Base-by-base conservation (phyloP, 805 yeast species). In the Saturnispora hagleri region DNA sequence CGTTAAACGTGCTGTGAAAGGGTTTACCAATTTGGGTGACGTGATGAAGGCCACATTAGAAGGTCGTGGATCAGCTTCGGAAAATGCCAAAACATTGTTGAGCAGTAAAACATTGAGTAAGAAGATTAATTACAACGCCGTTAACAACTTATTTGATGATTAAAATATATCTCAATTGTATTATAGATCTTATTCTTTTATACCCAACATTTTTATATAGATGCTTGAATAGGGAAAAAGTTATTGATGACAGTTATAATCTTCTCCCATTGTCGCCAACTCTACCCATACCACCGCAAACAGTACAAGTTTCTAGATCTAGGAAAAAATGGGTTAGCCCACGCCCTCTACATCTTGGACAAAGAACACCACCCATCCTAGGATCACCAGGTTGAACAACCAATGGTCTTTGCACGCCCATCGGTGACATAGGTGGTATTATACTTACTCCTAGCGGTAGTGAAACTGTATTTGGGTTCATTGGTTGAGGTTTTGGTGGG, bases 111-210 rank as follows among this genome's bases (percentile, higher is more conserved):
- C 86, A 6, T 82, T 84, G 57, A 87, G 97, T 27, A 86, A 84
- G 69, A 93, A 93, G 73, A 86, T 93, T 66, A 93, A 93, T 67
- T 93, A 93, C 66, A 82, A 77, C 46, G 89, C 91, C 4, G 78
- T 91, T 50, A 83, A 82, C 56, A 79, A 75, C 54, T 64, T 77
- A 57, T 75, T 69, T 45, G 65, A 63, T 40, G 68, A 65, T 54
- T 53, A 47, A 42, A 26, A 10, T 36, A 34, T 47, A 24, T 26
- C 2, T 18, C 10, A 15, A 41, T 18, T 35, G 38, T 15, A 22
- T 17, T 9, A 17, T 26, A 36, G 34, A 15, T 36, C 22, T 43
- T 27, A 34, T 20, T 20, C 18, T 31, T 47, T 31, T 46, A 12
- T 31, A 36, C 18, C 18, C n/a, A n/a, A 15, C 24, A 12, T 46